Base-by-base conservation (phyloP, 345 rosid genomes). In the Reutealis trisperma region DNA sequence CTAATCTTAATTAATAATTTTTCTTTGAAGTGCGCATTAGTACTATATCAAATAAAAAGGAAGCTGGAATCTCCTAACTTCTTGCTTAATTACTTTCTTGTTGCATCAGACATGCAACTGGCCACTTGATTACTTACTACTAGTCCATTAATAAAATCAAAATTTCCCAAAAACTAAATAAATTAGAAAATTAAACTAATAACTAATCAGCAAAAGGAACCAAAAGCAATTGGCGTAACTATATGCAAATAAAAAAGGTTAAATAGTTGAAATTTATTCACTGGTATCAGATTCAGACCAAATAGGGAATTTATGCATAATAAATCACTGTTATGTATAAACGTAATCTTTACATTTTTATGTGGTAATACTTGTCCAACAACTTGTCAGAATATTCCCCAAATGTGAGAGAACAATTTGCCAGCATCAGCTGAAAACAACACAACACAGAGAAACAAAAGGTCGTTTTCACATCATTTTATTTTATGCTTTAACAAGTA, bases 301-400 rank as follows among this genome's bases (percentile, higher is more conserved):
- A 37, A 41, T 2, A 19, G 47, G 49, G 69, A 18, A 65, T 47
- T 69, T 49, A 69, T 49, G 51, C 60, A 6, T 54, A 32, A 54
- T 30, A 24, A 8, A 19, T 16, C 14, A n/a, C 27, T 21, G 8
- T 13, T 25, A 24, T 47, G 6, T 21, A 52, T 3, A 16, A 2
- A 30, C 18, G 4, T 1, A 12, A 5, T 6, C 16, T 60, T 83
- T 67, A 89, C 19, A 89, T 72, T 74, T 89, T 90, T 42, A 70
- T 74, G 88, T 86, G 86, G 82, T 91, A 91, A 79, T 92, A 90
- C 80, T 86, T 89, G 89, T 90, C 89, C 75, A 77, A 45, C 16
- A 77, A 74, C 47, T 25, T 71, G 70, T 77, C 71, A 21, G 97
- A 73, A 67, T 90, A 93, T 74, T 91, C 94, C 78, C 98, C 98